A percentile compares a stretch with the other conserved stretches of the same genome.
Conservation (phyloP, 148 eudicot genomes). For the Rhododendron griersonianum region DNA sequence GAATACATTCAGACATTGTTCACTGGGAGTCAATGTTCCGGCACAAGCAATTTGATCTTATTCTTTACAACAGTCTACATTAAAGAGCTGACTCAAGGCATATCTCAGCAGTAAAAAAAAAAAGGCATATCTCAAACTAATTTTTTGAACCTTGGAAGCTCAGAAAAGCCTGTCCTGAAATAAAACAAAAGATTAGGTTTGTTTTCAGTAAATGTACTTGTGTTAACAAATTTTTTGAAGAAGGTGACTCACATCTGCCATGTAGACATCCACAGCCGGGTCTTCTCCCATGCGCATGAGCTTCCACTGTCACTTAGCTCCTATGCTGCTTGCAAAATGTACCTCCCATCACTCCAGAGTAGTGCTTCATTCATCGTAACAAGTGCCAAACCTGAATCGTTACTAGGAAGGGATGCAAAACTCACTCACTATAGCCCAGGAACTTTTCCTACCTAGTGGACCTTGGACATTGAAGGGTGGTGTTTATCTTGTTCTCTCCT, state of each 20-base stretch:
- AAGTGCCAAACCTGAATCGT: constrained; percentile 69
- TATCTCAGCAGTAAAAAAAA: not conserved
- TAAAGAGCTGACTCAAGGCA: not conserved
- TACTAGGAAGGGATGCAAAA: not conserved
- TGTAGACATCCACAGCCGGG: constrained; percentile 73
- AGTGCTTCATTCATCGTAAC: constrained; percentile 71
- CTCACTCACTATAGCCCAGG: not conserved
- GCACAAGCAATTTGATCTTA: not conserved
- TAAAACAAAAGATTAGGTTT: not conserved
- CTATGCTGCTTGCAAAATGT: constrained; percentile 77
- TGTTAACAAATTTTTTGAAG: not conserved
- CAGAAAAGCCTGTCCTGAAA: not conserved
- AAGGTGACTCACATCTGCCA: constrained; percentile 68
- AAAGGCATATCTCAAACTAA: not conserved
- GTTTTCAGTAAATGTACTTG: not conserved
- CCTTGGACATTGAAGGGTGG: not conserved
- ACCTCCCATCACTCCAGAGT: constrained; percentile 93
- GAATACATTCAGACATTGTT: not conserved
- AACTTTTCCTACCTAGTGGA: not conserved
- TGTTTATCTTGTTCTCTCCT: not conserved
- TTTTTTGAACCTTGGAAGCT: not conserved
- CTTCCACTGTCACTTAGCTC: constrained; percentile 72
- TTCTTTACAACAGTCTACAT: not conserved
- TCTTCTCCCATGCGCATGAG: constrained; percentile 95
- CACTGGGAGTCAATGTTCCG: not conserved